These are phyloP conservation scores for Colletotrichum liriopes DNA, from an alignment of 2,329 filamentous ascomycete species.

Conservation along the genomic window DNA sequence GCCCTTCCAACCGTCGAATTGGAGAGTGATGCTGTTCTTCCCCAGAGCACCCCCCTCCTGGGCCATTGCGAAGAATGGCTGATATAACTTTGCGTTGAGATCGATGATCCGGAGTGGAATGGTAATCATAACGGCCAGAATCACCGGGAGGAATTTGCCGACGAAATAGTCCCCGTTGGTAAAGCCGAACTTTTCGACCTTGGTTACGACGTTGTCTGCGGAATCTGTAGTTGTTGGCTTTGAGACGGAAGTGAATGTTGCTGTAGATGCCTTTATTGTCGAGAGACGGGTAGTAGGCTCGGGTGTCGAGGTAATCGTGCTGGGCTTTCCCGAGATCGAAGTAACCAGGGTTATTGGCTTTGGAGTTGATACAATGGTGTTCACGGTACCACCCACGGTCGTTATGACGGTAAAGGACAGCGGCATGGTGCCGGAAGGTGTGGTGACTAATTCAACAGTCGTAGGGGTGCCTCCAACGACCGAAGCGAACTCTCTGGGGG, in stretches of 20 bases:
- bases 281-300: conserved; percentile 46
- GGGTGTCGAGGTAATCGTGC: conserved; percentile 50
- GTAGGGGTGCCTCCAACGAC: conserved; percentile 48
- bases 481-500: conserved; percentile 47
- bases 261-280: conserved; percentile 46
- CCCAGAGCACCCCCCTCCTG: conserved; percentile 55
- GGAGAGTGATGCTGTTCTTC: conserved; percentile 58
- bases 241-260: conserved; percentile 46
- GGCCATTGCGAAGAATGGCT: conserved; percentile 61
- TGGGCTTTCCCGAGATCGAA: conserved; percentile 48
- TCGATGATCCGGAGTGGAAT: conserved; percentile 59
- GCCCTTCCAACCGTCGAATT: conserved; percentile 56
- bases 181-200: conserved; percentile 46
- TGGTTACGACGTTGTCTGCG: conserved; percentile 40
- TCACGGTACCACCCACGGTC: conserved; percentile 47
- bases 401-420: conserved; percentile 46
- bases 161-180: conserved; percentile 54
- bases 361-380: conserved; percentile 30
- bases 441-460: conserved; percentile 47
- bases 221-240: conserved; percentile 23
- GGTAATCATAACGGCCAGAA: conserved; percentile 57
- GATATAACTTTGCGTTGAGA: conserved; percentile 58
- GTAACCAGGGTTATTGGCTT: conserved; percentile 46
- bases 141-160: conserved; percentile 59
- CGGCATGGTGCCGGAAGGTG: conserved; percentile 46